These are phyloP conservation scores for Plenodomus lindquistii DNA, from an alignment of 2,329 filamentous ascomycete genomes.

Conservation along the genomic window DNA sequence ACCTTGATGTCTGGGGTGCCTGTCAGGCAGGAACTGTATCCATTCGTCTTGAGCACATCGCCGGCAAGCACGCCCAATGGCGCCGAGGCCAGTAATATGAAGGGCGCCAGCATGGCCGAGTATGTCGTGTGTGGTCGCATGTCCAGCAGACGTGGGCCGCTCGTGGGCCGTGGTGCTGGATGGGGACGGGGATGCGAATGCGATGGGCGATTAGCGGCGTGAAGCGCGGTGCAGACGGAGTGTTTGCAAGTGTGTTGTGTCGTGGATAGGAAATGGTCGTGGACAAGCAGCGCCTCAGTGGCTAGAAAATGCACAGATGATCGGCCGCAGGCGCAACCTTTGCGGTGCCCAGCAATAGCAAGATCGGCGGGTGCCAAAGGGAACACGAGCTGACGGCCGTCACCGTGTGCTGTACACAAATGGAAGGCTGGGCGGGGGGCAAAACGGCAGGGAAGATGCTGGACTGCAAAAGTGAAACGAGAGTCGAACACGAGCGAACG, in stretches of 20 bases:
- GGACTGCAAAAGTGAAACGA: conserved; percentile 40
- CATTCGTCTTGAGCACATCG: conserved; percentile 77
- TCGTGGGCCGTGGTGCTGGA: conserved; percentile 11
- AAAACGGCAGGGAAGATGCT: conserved; percentile 6
- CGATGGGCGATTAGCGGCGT: too few species aligned
- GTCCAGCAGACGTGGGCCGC: conserved; percentile 29
- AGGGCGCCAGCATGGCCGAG: conserved; percentile 44
- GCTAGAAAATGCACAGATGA: conserved; percentile 3
- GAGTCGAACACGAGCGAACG: conserved; percentile 24
- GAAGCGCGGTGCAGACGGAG: not conserved
- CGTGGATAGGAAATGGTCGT: conserved; percentile 1
- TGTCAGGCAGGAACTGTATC: conserved; percentile 73
- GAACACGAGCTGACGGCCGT: conserved; percentile 13
- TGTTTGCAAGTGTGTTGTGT: not conserved
- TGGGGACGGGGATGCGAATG: conserved; percentile 13
- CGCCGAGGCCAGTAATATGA: conserved; percentile 42
- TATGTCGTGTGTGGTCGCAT: conserved; percentile 43
- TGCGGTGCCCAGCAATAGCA: conserved; percentile 26
- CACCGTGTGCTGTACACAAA: too few species aligned
- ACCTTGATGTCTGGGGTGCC: conserved; percentile 66
- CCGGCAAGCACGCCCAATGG: conserved; percentile 61
- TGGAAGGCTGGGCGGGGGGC: not conserved
- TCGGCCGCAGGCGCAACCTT: conserved; percentile 44
- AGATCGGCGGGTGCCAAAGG: conserved; percentile 16
- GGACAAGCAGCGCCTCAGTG: not conserved